Conservation (phyloP, 148 eudicot genomes). For the Salicornia ramosissima region DNA sequence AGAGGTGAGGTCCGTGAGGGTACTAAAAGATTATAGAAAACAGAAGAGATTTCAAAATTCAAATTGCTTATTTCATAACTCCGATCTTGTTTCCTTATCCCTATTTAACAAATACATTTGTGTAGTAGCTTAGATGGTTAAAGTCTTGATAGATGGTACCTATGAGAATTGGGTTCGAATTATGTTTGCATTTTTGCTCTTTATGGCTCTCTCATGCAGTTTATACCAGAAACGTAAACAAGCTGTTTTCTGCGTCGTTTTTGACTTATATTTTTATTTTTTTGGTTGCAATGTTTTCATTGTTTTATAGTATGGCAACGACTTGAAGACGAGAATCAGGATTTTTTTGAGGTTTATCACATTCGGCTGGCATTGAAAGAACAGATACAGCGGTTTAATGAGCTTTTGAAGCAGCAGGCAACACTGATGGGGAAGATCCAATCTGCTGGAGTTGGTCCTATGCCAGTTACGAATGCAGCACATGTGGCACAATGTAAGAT, state of each 20-base stretch:
- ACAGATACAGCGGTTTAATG: slow-evolving; percentile 60
- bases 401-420: slow-evolving; percentile 67
- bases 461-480: slow-evolving; percentile 61
- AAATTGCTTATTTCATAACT: too few relatives aligned
- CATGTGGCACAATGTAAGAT: slow-evolving; percentile 56
- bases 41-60: too few relatives aligned
- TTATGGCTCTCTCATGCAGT: too few relatives aligned
- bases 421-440: slow-evolving; percentile 53
- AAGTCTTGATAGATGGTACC: too few relatives aligned
- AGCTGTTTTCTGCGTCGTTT: not conserved
- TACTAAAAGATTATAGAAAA: too few relatives aligned
- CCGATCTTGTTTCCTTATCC: too few relatives aligned
- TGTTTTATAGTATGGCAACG: slow-evolving; percentile 74
- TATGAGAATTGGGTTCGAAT: too few relatives aligned
- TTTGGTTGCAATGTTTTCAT: not conserved
- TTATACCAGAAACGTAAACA: too few relatives aligned
- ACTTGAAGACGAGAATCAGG: slow-evolving; percentile 87
- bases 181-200: too few relatives aligned
- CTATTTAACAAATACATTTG: too few relatives aligned
- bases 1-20: too few relatives aligned
- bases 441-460: slow-evolving; percentile 43
- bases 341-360: slow-evolving; percentile 83
- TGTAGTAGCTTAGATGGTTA: too few relatives aligned
- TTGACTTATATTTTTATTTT: slow-evolving; percentile 10
- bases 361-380: slow-evolving; percentile 72